Conservation (phyloP, 139 green algal species). For the Pleodorina starrii region DNA sequence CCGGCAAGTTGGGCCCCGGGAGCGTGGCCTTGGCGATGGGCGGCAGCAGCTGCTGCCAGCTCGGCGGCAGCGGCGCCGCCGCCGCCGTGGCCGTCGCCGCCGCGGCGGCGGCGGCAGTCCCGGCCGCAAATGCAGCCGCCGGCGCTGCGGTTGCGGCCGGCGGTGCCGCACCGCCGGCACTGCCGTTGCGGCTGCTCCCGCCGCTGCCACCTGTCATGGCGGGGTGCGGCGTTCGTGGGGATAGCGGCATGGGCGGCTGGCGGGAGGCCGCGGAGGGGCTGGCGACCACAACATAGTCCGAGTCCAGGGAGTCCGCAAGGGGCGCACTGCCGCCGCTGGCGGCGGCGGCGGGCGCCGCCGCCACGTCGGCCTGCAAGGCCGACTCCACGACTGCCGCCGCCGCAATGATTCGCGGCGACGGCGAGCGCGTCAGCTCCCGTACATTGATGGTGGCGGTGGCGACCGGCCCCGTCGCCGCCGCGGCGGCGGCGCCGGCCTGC, state of each 20-base stretch:
- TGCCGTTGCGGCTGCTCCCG: constrained; percentile 29
- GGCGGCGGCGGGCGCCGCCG: neutral
- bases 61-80: constrained; percentile 11
- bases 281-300: constrained; percentile 42
- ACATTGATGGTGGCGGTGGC: neutral
- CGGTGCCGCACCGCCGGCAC: constrained; percentile 29
- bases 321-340: neutral
- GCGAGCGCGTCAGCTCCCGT: constrained; percentile 25
- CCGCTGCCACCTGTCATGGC: neutral
- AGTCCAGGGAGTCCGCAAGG: constrained; percentile 13
- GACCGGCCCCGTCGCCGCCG: neutral
- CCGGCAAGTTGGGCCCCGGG: neutral
- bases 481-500: neutral
- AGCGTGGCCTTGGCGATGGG: constrained; percentile 32
- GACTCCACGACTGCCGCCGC: neutral
- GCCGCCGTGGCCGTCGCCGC: constrained; percentile 46
- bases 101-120: neutral
- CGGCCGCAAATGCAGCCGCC: neutral
- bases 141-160: constrained; percentile 47
- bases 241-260: neutral
- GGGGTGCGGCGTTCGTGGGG: constrained; percentile 13
- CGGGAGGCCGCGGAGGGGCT: neutral
- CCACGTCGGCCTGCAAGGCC: neutral
- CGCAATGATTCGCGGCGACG: constrained; percentile 6
- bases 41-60: constrained; percentile 15